These are phyloP conservation scores for Saccharum hybrid DNA, from an alignment of 202 grass and related monocot species.

Conservation along the genomic window DNA sequence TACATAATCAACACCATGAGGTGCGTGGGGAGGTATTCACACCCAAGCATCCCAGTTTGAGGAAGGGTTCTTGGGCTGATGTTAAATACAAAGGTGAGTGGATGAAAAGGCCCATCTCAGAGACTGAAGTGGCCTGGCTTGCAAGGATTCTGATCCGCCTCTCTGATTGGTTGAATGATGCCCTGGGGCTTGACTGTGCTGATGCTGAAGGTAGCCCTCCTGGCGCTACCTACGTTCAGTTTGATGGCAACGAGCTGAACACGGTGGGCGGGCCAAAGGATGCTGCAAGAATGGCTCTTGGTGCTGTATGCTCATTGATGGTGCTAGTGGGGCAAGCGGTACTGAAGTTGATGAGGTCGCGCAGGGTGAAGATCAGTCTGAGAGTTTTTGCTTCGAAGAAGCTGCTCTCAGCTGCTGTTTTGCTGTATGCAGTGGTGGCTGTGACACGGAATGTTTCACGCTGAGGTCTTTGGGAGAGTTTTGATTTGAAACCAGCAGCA, in stretches of 20 bases:
- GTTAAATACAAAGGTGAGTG: conserved; percentile 79
- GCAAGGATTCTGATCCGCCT: conserved; percentile 64
- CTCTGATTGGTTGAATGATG: conserved; percentile 68
- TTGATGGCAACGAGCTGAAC: conserved; percentile 51
- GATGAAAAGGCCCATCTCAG: conserved; percentile 80
- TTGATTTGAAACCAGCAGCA: not conserved
- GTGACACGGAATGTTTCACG: conserved; percentile 40
- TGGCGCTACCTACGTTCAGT: conserved; percentile 42
- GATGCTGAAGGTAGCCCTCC: conserved; percentile 28
- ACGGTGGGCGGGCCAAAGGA: conserved; percentile 60
- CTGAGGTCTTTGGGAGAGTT: conserved; percentile 5
- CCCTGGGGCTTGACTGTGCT: conserved; percentile 51
- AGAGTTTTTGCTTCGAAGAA: conserved; percentile 82
- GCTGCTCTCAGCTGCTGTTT: conserved; percentile 42
- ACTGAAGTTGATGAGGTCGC: conserved; percentile 66
- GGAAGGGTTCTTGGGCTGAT: conserved; percentile 51
- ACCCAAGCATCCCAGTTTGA: conserved; percentile 63
- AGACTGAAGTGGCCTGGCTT: conserved; percentile 79
- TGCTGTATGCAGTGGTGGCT: conserved; percentile 42
- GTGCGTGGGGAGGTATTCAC: conserved; percentile 61
- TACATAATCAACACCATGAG: conserved; percentile 38
- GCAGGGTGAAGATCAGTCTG: conserved; percentile 69
- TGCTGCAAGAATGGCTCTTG: conserved; percentile 48
- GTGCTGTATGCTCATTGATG: conserved; percentile 54
- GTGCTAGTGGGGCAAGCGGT: conserved; percentile 50